Conservation (phyloP, 495 filamentous ascomycete genomes). For the Aspergillus ostianus region DNA sequence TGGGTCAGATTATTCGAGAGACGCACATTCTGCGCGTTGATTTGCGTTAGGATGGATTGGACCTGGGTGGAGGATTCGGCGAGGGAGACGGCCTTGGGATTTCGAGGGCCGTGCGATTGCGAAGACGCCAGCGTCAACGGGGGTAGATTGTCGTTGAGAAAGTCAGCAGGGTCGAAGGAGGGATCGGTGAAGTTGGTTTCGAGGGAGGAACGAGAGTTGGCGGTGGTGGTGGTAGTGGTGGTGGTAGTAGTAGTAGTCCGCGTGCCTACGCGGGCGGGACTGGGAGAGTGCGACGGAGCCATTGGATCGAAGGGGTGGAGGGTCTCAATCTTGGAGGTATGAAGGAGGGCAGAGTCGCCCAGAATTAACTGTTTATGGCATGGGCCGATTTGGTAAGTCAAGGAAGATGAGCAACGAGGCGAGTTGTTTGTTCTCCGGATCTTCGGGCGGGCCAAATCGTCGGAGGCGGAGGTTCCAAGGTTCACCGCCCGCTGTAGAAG, state of each 20-base stretch:
- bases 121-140: constrained; percentile 42
- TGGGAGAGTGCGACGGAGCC: constrained; percentile 19
- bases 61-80: constrained; percentile 77
- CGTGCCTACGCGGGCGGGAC: constrained; percentile 13
- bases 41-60: constrained; percentile 78
- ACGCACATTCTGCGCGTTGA: constrained; percentile 82
- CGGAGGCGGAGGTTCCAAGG: constrained; percentile 2
- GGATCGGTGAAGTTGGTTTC: constrained; percentile 63
- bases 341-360: constrained; percentile 8
- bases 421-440: neutral
- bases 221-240: constrained; percentile 5
- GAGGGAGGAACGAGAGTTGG: constrained; percentile 57
- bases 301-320: constrained; percentile 13
- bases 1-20: constrained; percentile 81
- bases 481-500: neutral
- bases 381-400: neutral
- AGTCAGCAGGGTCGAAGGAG: constrained; percentile 76
- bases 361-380: constrained; percentile 7
- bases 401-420: neutral
- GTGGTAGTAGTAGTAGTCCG: constrained; percentile 1
- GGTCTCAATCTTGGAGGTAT: constrained; percentile 2
- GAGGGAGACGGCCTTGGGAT: constrained; percentile 57
- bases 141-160: constrained; percentile 75
- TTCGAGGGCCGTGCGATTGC: constrained; percentile 40
- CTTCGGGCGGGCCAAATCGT: neutral